Base-by-base conservation (phyloP, 208 protist species). In the Leishmania mexicana region DNA sequence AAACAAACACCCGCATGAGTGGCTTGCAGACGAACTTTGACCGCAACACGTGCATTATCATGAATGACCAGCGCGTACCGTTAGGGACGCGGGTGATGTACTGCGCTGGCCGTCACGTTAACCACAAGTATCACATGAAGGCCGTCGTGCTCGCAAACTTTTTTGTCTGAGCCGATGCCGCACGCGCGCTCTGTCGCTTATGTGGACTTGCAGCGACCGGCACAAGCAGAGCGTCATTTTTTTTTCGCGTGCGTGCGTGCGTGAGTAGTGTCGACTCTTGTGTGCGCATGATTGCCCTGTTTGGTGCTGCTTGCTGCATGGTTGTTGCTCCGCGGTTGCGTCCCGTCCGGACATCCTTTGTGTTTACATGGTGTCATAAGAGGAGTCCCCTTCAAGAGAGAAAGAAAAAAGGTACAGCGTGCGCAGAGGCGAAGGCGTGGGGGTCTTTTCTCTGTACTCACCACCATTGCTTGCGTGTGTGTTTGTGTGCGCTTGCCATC, bases 131-230 rank as follows among this genome's bases (percentile, higher is more conserved):
- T 58, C 94, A 96, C 80, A 86, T 98, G 62, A 98, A 98, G 87
- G 93, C 95, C 1, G 90, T 96, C n/a, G 95, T 98, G 31, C 84
- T 98, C 13, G 95, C 95, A 1, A 98, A 98, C 85, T 98, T 98
- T 78, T 96, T 98, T 80, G 91, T 98, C 10, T 98, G 83, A 89
- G 15, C 31, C 21, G 11, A 54, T 28, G 31, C 73, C 40, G 45
- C 45, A 19, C n/a, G 8, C 11, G 8, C 28, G 31, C 8, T 40
- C 62, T 68, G 51, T 51, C 28, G 17, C 51, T 38, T 60, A 4
- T 38, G 53, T 17, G 35, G n/a, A 67, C 51, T 40, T 11, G 47
- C 53, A 60, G 31, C n/a, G 72, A 35, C n/a, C 13, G 5, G 47
- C 45, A 3, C 70, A 19, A 19, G 31, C 62, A 68, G 28, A 54